Percentiles rank a stretch among this genome's conserved stretches.
Conservation (phyloP, 2,329 filamentous ascomycete species). For the Aspergillus sp. region DNA sequence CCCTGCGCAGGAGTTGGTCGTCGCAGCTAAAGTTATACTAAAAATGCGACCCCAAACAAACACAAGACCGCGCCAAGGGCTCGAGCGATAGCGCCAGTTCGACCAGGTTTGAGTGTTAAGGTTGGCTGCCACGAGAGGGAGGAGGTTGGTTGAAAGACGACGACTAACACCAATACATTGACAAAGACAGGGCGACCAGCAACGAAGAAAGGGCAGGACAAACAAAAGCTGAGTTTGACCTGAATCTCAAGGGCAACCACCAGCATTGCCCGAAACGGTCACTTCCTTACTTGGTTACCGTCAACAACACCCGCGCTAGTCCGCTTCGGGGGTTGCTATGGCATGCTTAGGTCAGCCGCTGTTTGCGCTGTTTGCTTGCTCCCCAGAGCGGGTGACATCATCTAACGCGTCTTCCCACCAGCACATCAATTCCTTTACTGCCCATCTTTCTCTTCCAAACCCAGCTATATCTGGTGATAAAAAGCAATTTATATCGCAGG, state of each 20-base stretch:
- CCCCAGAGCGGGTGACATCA: conserved; percentile 28
- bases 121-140: conserved; percentile 15
- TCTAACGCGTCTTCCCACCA: conserved; percentile 28
- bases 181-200: not conserved
- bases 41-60: conserved; percentile 27
- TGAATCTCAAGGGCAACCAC: conserved; percentile 7
- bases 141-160: conserved; percentile 6
- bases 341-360: conserved; percentile 21
- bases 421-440: conserved; percentile 4
- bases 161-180: conserved; percentile 9
- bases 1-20: conserved; percentile 17
- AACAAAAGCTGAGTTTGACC: conserved; percentile 2
- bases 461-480: not conserved
- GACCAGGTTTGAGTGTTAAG: conserved; percentile 5
- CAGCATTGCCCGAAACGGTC: conserved; percentile 17
- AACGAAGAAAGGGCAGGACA: conserved; percentile 5
- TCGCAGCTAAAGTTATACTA: conserved; percentile 25
- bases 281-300: conserved; percentile 25
- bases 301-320: conserved; percentile 25
- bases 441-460: not conserved
- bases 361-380: conserved; percentile 23
- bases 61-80: conserved; percentile 21
- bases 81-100: conserved; percentile 7
- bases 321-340: conserved; percentile 17
- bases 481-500: too few species aligned